These are phyloP conservation scores for Flagelloscypha sp. DNA, from an alignment of 768 basidiomycete species.

Conservation along the genomic window DNA sequence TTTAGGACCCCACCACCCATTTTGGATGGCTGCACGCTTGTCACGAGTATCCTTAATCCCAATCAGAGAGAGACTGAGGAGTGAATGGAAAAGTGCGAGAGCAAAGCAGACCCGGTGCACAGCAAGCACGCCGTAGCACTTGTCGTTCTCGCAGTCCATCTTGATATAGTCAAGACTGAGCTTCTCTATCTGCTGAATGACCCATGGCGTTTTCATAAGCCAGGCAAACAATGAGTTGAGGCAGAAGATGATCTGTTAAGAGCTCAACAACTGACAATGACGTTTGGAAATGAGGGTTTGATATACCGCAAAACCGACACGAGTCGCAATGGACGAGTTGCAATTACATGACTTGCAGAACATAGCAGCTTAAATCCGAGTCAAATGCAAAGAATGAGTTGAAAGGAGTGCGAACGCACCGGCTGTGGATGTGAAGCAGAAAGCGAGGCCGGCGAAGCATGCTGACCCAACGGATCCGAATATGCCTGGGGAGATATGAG, in stretches of 20 bases:
- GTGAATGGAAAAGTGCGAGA: conserved; percentile 76
- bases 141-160: conserved; percentile 90
- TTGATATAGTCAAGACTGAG: conserved; percentile 96
- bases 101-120: conserved; percentile 98
- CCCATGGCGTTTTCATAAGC: conserved; percentile 88
- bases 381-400: conserved; percentile 4
- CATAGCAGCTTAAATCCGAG: conserved; percentile 66
- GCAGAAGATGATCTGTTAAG: conserved; percentile 78
- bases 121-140: conserved; percentile 94
- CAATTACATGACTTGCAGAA: conserved; percentile 99
- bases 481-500: no score
- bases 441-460: conserved; percentile 74
- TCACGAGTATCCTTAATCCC: conserved; percentile 87
- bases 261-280: neutral
- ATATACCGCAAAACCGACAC: conserved; percentile 87
- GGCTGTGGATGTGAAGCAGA: conserved; percentile 81
- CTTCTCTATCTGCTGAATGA: conserved; percentile 81
- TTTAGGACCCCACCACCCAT: conserved; percentile 99
- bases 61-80: conserved; percentile 71
- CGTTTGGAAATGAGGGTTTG: neutral
- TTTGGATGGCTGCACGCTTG: conserved; percentile 92
- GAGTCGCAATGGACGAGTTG: conserved; percentile 95
- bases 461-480: conserved; percentile 71
- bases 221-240: conserved; percentile 95
- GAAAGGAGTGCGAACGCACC: conserved; percentile 35